Base-by-base conservation (phyloP, 2,329 filamentous ascomycete species). In the Pyrenophora seminiperda region DNA sequence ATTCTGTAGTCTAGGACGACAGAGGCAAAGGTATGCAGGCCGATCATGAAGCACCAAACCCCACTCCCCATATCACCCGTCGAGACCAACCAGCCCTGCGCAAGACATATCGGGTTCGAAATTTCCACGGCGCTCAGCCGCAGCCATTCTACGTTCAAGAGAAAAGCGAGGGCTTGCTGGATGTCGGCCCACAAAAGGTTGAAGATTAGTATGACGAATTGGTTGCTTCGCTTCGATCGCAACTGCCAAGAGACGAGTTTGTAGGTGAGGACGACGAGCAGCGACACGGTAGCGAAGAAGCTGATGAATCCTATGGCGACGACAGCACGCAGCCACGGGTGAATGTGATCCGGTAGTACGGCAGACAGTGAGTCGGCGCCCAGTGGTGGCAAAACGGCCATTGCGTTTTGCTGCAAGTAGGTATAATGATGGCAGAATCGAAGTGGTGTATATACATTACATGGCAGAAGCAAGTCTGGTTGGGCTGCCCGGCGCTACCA, bases 121-220 rank as follows among this genome's bases (percentile, higher is more conserved):
- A 85, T 82, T 1, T 78, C 61, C 13, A 89, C 79, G 0, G 74
- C 76, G 65, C 86, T 76, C 11, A 74, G 66, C 1, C 71, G 67
- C 4, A 88, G 73, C 81, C 86, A 87, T 29, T 80, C 74, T 3
- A 80, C 78, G 53, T 85, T 88, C 40, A 89, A 75, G 34, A 86
- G 61, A 63, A 89, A 90, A 3, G 84, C 83, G 0, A 83, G 67
- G 6, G 83, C 79, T 62, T 89, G 87, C 61, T 86, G 83, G 47
- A 88, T 79, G 59, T 90, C 87, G 50, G 87, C 86, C 17, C 87
- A 72, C 4, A 90, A 75, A 0, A 90, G 79, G 65, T 89, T 89
- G 66, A 87, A 82, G 50, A 89, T 86, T 4, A 90, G 76, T 0
- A 89, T 75, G 20, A 89, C 78, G 62, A 89, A 87, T 68, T 89